These are phyloP conservation scores for Salix dunnii DNA, from an alignment of 345 rosid genomes.

Conservation along the genomic window DNA sequence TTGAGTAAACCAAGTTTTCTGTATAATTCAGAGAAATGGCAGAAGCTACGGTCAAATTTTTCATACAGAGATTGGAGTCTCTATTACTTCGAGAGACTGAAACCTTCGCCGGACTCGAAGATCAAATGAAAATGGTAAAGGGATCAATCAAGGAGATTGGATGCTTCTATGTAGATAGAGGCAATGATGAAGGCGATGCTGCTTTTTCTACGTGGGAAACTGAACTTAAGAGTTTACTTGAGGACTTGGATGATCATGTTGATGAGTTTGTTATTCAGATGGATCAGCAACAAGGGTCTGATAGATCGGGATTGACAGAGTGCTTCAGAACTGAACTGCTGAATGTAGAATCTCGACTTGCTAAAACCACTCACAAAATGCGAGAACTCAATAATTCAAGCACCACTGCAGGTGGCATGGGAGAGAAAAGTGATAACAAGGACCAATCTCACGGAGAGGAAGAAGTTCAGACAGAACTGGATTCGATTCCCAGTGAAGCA, in stretches of 20 bases:
- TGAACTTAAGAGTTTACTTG: slow-evolving; percentile 1
- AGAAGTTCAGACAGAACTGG: neutral
- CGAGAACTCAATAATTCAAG: slow-evolving; percentile 9
- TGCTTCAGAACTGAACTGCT: slow-evolving; percentile 19
- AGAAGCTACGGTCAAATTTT: slow-evolving; percentile 27
- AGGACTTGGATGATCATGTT: slow-evolving; percentile 24
- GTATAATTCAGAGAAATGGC: slow-evolving; percentile 22
- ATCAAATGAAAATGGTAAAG: slow-evolving; percentile 7
- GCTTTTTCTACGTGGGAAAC: slow-evolving; percentile 11
- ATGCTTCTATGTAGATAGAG: neutral
- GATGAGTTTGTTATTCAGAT: slow-evolving; percentile 32
- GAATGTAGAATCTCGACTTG: slow-evolving; percentile 18
- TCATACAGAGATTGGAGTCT: slow-evolving; percentile 25
- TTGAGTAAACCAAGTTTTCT: neutral
- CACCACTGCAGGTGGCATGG: neutral
- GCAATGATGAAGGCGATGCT: slow-evolving; percentile 13
- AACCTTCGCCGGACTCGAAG: slow-evolving; percentile 21
- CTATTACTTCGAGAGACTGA: slow-evolving; percentile 10
- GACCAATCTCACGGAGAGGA: neutral
- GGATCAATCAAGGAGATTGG: slow-evolving; percentile 16
- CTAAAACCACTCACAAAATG: slow-evolving; percentile 8
- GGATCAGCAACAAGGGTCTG: slow-evolving; percentile 15
- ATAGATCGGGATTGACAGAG: slow-evolving; percentile 14
- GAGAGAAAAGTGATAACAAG: neutral
- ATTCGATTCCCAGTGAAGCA: slow-evolving; percentile 4